phyloP scores from a whole-genome alignment of 495 filamentous ascomycete species.

The Sordaria brevicollis region DNA sequence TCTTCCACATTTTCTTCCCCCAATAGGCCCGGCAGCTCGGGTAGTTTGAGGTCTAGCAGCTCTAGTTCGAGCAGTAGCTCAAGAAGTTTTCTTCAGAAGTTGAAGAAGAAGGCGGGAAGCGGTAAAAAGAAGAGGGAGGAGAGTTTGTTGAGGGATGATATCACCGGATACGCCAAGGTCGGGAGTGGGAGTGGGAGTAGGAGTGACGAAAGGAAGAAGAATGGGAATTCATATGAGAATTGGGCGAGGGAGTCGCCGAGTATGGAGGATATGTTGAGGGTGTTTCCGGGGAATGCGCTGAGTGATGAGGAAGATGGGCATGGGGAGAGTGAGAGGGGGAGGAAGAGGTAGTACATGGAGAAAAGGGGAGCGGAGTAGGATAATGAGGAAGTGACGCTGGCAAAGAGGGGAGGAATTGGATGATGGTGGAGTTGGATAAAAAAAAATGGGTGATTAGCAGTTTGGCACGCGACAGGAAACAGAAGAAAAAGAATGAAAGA shows the following conservation, averaged over 20 bases:
- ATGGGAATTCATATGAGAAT: not conserved
- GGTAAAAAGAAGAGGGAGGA: not conserved
- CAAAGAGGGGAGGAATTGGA: not conserved
- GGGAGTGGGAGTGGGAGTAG: not conserved
- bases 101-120: no score
- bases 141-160: not conserved
- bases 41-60: not conserved
- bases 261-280: not conserved
- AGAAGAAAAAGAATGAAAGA: no score
- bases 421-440: not conserved
- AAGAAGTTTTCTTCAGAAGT: no score
- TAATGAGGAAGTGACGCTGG: not conserved
- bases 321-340: not conserved
- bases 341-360: not conserved
- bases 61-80: no score
- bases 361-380: no score
- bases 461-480: no score
- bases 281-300: not conserved
- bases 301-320: not conserved
- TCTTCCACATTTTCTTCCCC: not conserved
- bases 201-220: not conserved
- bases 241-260: not conserved
- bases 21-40: not conserved
- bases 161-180: not conserved
- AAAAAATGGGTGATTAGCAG: no score